Conservation (phyloP, 1,139 yeast species). For the Lodderomyces parapsilosis region DNA sequence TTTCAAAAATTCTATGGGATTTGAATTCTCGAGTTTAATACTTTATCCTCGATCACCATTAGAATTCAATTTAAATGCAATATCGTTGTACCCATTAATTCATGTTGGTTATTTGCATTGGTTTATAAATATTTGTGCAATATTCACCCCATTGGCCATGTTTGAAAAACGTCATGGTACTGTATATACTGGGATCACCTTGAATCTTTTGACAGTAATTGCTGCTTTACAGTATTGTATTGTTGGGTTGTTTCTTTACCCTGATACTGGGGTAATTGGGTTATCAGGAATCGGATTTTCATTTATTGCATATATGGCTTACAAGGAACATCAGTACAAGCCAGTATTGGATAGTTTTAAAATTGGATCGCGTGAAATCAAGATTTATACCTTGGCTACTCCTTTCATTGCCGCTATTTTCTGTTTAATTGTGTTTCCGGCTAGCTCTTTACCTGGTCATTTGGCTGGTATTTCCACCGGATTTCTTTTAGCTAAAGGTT, state of each 20-base stretch:
- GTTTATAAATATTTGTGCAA: conserved; percentile 56
- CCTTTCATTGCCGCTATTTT: conserved; percentile 59
- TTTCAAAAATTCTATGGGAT: conserved; percentile 22
- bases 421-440: conserved; percentile 45
- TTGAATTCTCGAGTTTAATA: conserved; percentile 19
- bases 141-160: conserved; percentile 60
- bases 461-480: conserved; percentile 43
- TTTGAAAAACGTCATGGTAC: conserved; percentile 84
- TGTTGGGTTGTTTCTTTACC: conserved; percentile 53
- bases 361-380: conserved; percentile 18
- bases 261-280: conserved; percentile 59
- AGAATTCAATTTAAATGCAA: conserved; percentile 55
- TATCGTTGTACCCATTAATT: conserved; percentile 74
- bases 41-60: conserved; percentile 60
- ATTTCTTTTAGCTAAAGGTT: conserved; percentile 54
- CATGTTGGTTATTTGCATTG: conserved; percentile 66
- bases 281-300: conserved; percentile 78
- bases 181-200: conserved; percentile 78
- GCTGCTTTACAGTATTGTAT: conserved; percentile 68
- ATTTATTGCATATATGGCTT: conserved; percentile 62
- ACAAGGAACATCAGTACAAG: conserved; percentile 51
- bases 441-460: conserved; percentile 76
- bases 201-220: conserved; percentile 69
- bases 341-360: conserved; percentile 39
- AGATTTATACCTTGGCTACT: conserved; percentile 59